Evolutionary conservation across 75 land plant genomes (phyloP), one percentile per base, ranked within the genome.

Genomic region (Ceratopteris richardii): DNA sequence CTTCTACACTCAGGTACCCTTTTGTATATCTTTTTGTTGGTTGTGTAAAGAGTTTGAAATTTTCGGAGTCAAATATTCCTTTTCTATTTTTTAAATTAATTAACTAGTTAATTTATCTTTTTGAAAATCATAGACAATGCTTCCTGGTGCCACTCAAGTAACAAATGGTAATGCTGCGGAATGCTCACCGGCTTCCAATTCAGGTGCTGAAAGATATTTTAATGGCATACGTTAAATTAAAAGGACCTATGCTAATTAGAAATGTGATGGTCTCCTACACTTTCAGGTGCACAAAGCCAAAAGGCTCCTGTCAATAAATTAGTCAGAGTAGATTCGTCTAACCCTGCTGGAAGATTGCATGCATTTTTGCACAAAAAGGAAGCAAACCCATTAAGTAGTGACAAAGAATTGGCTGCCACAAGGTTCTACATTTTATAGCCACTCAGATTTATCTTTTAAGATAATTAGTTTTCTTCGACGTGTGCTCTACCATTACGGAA

Each of bases 271-370:
- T 46, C 1, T 46, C 4, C 4, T 2, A 57, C 26, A 53, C 40
- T 61, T 31, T 25, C 62, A 86, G 91, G 71, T 5, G 52, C 59
- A 54, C 68, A 79, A 64, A 74, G 79, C 26, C 96, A 79, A 61
- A 94, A 89, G 52, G 82, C 81, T 54, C 88, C 91, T 41, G 84
- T 86, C 37, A 59, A 82, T 44, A 86, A 83, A 66, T 70, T 89
- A 61, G 96, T 94, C 1, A 80, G 99, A 39, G 76, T 71, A 31
- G 99, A 94, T 81, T 83, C 99, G 54, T 52, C 50, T 20, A 83
- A 83, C 62, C 99, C 99, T 59, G 80, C 80, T 62, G 99, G 99
- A 71, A 80, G 96, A 64, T 42, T 94, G 64, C 96, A 90, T 77
- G 85, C 96, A 1, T 94, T 83, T 57, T 51, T 83, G 60, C 83